phyloP scores from a whole-genome alignment of 345 rosid species.

The Salix koriyanagi region DNA sequence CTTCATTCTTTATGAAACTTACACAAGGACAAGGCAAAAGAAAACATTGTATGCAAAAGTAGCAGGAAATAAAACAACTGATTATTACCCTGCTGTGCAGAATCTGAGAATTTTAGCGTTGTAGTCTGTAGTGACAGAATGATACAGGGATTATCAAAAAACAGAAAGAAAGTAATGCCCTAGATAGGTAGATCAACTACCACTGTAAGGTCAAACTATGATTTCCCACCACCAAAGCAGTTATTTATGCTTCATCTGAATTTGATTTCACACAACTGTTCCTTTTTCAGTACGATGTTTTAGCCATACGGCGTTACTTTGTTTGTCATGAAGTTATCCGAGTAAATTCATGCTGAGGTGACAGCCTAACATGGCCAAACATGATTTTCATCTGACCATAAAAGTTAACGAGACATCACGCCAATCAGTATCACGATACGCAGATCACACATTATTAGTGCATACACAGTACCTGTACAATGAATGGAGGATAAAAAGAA shows the following conservation, averaged over 20 bases:
- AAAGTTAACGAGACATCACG: constrained; percentile 36
- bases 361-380: constrained; percentile 37
- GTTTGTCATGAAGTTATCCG: background rate
- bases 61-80: background rate
- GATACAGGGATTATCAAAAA: background rate
- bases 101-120: background rate
- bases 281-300: background rate
- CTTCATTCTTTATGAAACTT: background rate
- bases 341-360: constrained; percentile 16
- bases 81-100: background rate
- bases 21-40: background rate
- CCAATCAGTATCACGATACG: constrained; percentile 36
- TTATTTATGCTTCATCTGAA: background rate
- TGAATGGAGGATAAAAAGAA: constrained; percentile 15
- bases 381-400: constrained; percentile 36
- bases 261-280: background rate
- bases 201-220: background rate
- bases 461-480: constrained; percentile 24
- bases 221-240: background rate
- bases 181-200: background rate
- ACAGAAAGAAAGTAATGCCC: background rate
- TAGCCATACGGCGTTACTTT: background rate
- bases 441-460: constrained; percentile 39
- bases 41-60: background rate
- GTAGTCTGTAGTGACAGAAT: background rate